Evolutionary conservation across 192 early-diverging fungal genomes (phyloP), one percentile per base, ranked within the genome.

Genomic region (Coemansia sp.): DNA sequence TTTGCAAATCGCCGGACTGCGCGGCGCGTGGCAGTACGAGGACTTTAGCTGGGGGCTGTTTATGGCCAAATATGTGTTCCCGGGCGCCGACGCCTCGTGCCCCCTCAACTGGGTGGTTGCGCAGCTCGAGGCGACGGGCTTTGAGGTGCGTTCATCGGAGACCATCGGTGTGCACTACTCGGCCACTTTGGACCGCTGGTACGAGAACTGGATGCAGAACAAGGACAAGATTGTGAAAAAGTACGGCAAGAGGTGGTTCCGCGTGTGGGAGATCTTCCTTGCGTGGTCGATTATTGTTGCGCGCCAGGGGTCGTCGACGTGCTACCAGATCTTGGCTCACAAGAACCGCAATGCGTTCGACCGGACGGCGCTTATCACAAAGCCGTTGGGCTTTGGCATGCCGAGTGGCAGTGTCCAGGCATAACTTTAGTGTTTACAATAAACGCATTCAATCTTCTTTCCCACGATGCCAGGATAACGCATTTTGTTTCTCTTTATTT

Each of bases 61-160:
- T 72, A 98, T 98, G 96, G 95, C 94, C 72, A 95, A 92, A 83
- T 98, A 98, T 75, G 87, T 98, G 54, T 98, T 98, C 89, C 96
- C 94, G 51, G 96, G 96, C 59, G 96, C 96, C 59, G 96, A 98
- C 82, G 96, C 96, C 9, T 98, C 96, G 60, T 87, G 87, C 73
- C 96, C 96, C 56, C 82, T 98, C 55, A 92, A 90, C 86, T 98
- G 97, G 97, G 92, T 93, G 48, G 79, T 96, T 59, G 89, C 92
- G 50, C 90, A 98, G 85, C 83, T 95, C 54, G 96, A 98, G 84
- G 82, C 84, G 47, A 87, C 94, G 48, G 96, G 96, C 41, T 98
- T 95, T 73, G 96, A 98, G 83, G 85, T 98, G 57, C 86, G 89
- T 64, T 85, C 84, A 64, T 73, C 85, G 53, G 93, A 96, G 59